These are phyloP conservation scores for Leucogyrophana mollusca DNA, from an alignment of 768 basidiomycete species.

Conservation along the genomic window DNA sequence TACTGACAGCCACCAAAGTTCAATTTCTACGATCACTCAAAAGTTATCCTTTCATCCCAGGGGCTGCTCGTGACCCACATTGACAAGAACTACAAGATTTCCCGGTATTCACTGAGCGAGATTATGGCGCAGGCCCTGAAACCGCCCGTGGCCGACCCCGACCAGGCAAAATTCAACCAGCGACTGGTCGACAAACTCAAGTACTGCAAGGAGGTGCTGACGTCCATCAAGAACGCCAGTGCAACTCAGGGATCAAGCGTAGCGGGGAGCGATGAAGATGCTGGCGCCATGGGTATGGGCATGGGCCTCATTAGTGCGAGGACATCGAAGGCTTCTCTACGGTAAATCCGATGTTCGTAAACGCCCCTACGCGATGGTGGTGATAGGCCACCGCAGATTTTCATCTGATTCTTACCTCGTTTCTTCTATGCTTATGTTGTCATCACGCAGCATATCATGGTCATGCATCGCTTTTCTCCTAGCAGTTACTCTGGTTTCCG, in stretches of 20 bases:
- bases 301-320: slow-evolving; percentile 11
- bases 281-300: neutral
- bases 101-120: slow-evolving; percentile 68
- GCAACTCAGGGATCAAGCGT: slow-evolving; percentile 29
- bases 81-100: slow-evolving; percentile 82
- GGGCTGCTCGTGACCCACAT: slow-evolving; percentile 85
- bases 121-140: slow-evolving; percentile 59
- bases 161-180: slow-evolving; percentile 59
- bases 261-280: slow-evolving; percentile 11
- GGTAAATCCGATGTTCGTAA: slow-evolving; percentile 1
- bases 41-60: slow-evolving; percentile 82
- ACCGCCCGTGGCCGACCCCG: slow-evolving; percentile 43
- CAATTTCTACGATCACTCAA: slow-evolving; percentile 98
- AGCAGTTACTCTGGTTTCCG: too few relatives aligned
- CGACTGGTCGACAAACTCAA: slow-evolving; percentile 76
- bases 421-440: too few relatives aligned
- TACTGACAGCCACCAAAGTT: slow-evolving; percentile 54
- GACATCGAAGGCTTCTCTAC: slow-evolving; percentile 18
- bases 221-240: slow-evolving; percentile 65
- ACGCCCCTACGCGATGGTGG: too few relatives aligned
- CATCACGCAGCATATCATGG: too few relatives aligned
- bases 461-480: too few relatives aligned
- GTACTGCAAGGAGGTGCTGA: slow-evolving; percentile 83
- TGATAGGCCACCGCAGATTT: too few relatives aligned
- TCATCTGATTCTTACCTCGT: too few relatives aligned